Evolutionary conservation across 805 yeast genomes (phyloP).

Genomic region (Candida sphagnicola): DNA sequence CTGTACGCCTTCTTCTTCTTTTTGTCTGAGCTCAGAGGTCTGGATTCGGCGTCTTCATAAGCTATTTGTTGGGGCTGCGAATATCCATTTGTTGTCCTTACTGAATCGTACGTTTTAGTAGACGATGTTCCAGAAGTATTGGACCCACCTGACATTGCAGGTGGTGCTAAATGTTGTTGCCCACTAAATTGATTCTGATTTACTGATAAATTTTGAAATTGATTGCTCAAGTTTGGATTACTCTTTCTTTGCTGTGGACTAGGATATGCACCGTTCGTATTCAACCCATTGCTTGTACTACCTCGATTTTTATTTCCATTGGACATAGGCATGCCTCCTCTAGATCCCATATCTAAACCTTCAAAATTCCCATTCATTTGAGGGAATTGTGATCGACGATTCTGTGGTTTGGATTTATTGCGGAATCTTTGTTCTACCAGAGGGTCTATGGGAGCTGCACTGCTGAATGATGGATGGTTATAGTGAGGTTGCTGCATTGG

Average conservation of each 20-base stretch:
- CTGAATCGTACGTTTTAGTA: constrained; percentile 19
- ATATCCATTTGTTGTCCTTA: constrained; percentile 15
- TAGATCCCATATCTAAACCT: constrained; percentile 40
- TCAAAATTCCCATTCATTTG: constrained; percentile 25
- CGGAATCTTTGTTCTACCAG: constrained; percentile 21
- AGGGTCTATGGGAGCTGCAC: constrained; percentile 24
- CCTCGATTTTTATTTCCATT: constrained; percentile 15
- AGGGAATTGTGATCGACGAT: constrained; percentile 35
- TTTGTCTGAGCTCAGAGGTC: constrained; percentile 25
- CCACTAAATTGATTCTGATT: constrained; percentile 8
- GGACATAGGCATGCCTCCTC: constrained; percentile 46
- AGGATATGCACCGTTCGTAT: neutral
- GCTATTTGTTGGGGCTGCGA: constrained; percentile 5
- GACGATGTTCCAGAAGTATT: constrained; percentile 20
- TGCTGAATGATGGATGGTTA: constrained; percentile 7
- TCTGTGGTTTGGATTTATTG: constrained; percentile 22
- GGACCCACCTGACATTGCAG: constrained; percentile 6
- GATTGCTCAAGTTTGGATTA: neutral
- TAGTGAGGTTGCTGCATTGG: constrained; percentile 2
- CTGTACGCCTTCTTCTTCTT: constrained; percentile 23
- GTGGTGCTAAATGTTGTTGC: constrained; percentile 6
- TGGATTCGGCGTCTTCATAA: constrained; percentile 14
- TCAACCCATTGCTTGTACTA: constrained; percentile 10
- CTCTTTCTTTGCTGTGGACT: constrained; percentile 2
- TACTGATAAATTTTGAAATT: constrained; percentile 3